Conservation (phyloP, 305 asterid species). For the Fraxinus paxiana region DNA sequence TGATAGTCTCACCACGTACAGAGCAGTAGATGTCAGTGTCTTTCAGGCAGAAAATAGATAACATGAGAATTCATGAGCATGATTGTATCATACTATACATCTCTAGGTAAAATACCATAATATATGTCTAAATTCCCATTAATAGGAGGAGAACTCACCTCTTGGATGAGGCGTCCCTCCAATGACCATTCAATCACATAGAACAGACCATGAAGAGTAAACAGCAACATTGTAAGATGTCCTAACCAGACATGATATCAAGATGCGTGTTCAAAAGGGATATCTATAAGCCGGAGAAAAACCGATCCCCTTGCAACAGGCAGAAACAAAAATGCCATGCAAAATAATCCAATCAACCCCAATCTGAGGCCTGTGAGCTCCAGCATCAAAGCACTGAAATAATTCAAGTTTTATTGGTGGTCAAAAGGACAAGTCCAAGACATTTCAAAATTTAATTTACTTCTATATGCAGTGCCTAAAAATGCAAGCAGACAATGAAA, state of each 20-base stretch:
- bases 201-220: slow-evolving; percentile 68
- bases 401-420: not conserved
- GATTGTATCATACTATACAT: not conserved
- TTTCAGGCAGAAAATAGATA: not conserved
- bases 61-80: not conserved
- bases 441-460: not conserved
- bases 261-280: slow-evolving; percentile 84
- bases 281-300: slow-evolving; percentile 65
- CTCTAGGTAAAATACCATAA: not conserved
- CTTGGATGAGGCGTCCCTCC: slow-evolving; percentile 38
- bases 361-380: slow-evolving; percentile 54
- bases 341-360: slow-evolving; percentile 61
- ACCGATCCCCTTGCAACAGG: slow-evolving; percentile 71
- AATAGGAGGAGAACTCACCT: slow-evolving; percentile 36
- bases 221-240: slow-evolving; percentile 70
- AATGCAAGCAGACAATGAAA: not conserved
- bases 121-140: not conserved
- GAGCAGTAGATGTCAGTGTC: not conserved
- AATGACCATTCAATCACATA: slow-evolving; percentile 53
- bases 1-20: not conserved
- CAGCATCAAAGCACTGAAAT: slow-evolving; percentile 47
- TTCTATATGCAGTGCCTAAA: not conserved
- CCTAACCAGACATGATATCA: slow-evolving; percentile 89
- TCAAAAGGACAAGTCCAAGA: not conserved
- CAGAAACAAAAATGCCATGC: slow-evolving; percentile 60